A percentile compares a stretch with the other conserved stretches of the same genome.
Conservation (phyloP, 192 early-diverging fungal species). For the Coemansia sp. region DNA sequence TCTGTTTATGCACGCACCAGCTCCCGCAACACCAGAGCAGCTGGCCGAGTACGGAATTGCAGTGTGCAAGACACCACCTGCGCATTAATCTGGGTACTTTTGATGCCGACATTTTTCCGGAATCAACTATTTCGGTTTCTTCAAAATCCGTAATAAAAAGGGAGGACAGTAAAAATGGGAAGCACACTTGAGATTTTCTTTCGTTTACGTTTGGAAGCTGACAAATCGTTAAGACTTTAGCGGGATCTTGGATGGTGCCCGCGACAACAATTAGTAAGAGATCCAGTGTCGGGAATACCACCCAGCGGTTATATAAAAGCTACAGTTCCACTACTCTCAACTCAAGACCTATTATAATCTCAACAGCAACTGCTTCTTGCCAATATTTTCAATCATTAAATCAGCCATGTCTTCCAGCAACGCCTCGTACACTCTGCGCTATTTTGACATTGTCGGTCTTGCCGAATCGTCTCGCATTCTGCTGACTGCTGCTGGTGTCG, state of each 20-base stretch:
- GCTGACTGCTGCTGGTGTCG: slow-evolving; percentile 31
- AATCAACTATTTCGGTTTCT: not conserved
- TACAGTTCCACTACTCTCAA: too few relatives aligned
- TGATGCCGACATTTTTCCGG: not conserved
- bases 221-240: too few relatives aligned
- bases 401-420: too few relatives aligned
- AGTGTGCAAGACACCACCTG: not conserved
- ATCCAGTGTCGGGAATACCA: too few relatives aligned
- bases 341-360: too few relatives aligned
- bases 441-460: slow-evolving; percentile 21
- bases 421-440: slow-evolving; percentile 20
- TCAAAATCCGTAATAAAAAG: not conserved
- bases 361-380: too few relatives aligned
- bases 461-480: slow-evolving; percentile 34
- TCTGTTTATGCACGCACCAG: slow-evolving; percentile 76
- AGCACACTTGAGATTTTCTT: too few relatives aligned
- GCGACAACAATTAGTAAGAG: too few relatives aligned
- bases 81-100: not conserved
- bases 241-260: too few relatives aligned
- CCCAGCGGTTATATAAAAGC: too few relatives aligned
- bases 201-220: too few relatives aligned
- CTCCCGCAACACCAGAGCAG: slow-evolving; percentile 57
- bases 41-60: slow-evolving; percentile 65
- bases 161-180: not conserved
- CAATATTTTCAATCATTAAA: too few relatives aligned